Evolutionary conservation across 768 basidiomycete genomes (phyloP), one percentile per base, ranked within the genome.

Genomic region (Cystofilobasidium bisporidii): DNA sequence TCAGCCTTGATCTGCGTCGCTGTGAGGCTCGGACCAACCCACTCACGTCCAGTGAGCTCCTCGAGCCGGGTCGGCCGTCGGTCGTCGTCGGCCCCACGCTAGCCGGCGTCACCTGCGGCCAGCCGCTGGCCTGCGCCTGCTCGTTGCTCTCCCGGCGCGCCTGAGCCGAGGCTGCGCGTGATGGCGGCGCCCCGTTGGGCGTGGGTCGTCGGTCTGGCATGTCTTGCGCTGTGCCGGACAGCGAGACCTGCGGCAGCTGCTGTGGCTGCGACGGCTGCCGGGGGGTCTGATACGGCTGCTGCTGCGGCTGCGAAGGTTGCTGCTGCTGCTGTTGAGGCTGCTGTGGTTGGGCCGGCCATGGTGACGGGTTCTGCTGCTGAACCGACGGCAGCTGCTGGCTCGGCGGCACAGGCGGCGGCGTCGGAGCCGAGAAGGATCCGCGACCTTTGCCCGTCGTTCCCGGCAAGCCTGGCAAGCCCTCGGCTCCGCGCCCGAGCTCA

Each of bases 231-330:
- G 62, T 9, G 32, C 48, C 17, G 32, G 63, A 28, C 26, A 59
- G 60, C 60, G 48, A 14, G 38, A 28, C n/a, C 33, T 47, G 63
- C 63, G 64, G 69, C 26, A 26, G 24, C 45, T 64, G 24, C 45
- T 64, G 69, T 6, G 57, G 63, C 56, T 70, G 69, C 22, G 56
- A 50, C 36, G 66, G 69, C 26, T 65, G 57, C 36, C 61, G 67
- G 17, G 36, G 36, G 26, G 47, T 56, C 33, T 43, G 11, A 24
- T 41, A 32, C 24, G 22, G 58, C 58, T 57, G 38, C 40, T 40
- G 43, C 33, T 63, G 68, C 55, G 64, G 67, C 6, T 63, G 67
- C 55, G 58, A 38, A 32, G 15, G 47, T 11, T 55, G 48, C 56
- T 64, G 62, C 30, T 36, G 56, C 56, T 45, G 32, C 30, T n/a